phyloP scores from a whole-genome alignment of 202 grass and related monocot species.

The Saccharum hybrid region DNA sequence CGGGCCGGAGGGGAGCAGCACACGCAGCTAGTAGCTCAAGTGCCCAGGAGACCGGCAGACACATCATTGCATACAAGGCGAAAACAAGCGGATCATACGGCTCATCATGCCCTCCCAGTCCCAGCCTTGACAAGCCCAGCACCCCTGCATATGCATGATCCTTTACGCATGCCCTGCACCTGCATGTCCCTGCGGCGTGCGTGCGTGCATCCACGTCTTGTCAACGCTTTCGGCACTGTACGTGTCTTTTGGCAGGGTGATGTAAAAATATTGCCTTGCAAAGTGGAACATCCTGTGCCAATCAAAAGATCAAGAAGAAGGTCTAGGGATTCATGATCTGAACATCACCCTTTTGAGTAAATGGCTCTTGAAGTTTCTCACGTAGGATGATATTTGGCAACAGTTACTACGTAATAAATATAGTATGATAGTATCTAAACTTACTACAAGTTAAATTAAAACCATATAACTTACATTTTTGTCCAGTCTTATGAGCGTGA shows the following conservation, averaged over 20 bases:
- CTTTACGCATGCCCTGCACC: conserved; percentile 16
- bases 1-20: not conserved
- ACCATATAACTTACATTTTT: no score
- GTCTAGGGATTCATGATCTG: no score
- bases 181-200: not conserved
- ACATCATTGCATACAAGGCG: conserved; percentile 63
- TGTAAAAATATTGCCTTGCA: no score
- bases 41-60: conserved; percentile 33
- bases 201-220: conserved; percentile 31
- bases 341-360: no score
- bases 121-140: not conserved
- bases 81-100: conserved; percentile 70
- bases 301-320: no score
- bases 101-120: conserved; percentile 48
- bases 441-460: no score
- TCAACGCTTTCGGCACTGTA: not conserved
- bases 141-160: conserved; percentile 13
- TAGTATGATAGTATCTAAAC: no score
- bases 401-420: no score
- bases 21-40: conserved; percentile 18
- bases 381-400: no score
- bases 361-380: no score
- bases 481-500: no score
- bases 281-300: no score
- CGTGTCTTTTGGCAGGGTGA: not conserved